Evolutionary conservation across 1,139 yeast genomes (phyloP).

Genomic region (Yamadazyma jaroonii): DNA sequence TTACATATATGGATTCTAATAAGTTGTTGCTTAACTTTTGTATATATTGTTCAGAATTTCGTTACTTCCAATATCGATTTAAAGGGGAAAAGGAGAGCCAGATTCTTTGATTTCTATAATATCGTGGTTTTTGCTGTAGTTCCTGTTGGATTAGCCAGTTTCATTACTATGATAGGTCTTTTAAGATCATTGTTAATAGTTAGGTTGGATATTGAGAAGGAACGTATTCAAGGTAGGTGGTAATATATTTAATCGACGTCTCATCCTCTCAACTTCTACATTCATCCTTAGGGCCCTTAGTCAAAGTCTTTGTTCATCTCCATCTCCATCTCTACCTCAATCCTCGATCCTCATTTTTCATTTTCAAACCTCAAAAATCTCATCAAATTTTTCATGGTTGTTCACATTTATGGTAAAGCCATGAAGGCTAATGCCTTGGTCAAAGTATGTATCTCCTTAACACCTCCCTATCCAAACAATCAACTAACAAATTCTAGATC

Average conservation of each 20-base stretch:
- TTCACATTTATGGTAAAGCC: constrained; percentile 72
- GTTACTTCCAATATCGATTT: constrained; percentile 81
- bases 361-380: neutral
- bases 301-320: neutral
- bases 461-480: neutral
- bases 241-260: no score
- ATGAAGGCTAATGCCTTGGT: constrained; percentile 53
- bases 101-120: constrained; percentile 78
- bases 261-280: neutral
- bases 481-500: constrained; percentile 33
- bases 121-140: constrained; percentile 95
- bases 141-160: constrained; percentile 94
- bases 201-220: constrained; percentile 61
- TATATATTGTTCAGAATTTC: constrained; percentile 83
- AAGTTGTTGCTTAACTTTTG: constrained; percentile 79
- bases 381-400: constrained; percentile 46
- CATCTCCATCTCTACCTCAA: neutral
- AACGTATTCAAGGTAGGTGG: no score
- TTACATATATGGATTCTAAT: constrained; percentile 90
- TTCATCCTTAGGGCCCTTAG: neutral
- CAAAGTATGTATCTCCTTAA: constrained; percentile 30
- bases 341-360: constrained; percentile 1
- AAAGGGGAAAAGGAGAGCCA: constrained; percentile 37
- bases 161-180: constrained; percentile 84
- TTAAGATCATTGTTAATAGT: constrained; percentile 71